Conservation (phyloP, 768 basidiomycete genomes). For the Leccinum boreale region DNA sequence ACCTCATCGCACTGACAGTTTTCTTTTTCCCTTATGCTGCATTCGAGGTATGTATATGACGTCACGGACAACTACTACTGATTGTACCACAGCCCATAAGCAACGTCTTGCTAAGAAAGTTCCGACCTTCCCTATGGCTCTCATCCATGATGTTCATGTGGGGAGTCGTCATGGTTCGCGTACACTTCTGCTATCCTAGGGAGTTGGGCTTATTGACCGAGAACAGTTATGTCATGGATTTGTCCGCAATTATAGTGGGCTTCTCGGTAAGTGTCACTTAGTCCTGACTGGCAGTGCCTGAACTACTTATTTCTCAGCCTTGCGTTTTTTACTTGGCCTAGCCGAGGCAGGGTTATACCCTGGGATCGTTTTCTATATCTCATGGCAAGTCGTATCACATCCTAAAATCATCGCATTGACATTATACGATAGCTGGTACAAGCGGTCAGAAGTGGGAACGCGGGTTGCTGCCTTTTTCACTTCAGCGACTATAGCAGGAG, state of each 20-base stretch:
- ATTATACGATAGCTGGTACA: conserved; percentile 61
- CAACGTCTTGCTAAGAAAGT: conserved; percentile 55
- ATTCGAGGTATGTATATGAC: conserved; percentile 50
- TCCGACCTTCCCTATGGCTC: conserved; percentile 67
- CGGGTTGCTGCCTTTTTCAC: conserved; percentile 77
- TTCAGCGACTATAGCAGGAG: conserved; percentile 75
- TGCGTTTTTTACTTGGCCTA: conserved; percentile 58
- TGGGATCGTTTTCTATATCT: conserved; percentile 58
- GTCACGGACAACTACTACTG: background rate
- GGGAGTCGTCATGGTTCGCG: conserved; percentile 40
- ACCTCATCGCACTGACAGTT: conserved; percentile 63
- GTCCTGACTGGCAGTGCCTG: background rate
- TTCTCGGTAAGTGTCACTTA: conserved; percentile 46
- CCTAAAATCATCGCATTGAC: background rate
- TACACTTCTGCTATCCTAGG: background rate
- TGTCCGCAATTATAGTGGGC: conserved; percentile 55
- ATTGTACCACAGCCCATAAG: conserved; percentile 48
- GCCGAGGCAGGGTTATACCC: conserved; percentile 53
- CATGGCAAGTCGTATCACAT: conserved; percentile 38
- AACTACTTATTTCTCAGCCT: conserved; percentile 33
- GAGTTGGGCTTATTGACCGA: background rate
- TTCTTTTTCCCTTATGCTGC: conserved; percentile 76
- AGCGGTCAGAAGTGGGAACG: conserved; percentile 68
- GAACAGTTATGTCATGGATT: conserved; percentile 61
- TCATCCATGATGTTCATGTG: conserved; percentile 41